These are phyloP conservation scores for Carex kokanica DNA, from an alignment of 176 grass and related monocot genomes.

Conservation along the genomic window DNA sequence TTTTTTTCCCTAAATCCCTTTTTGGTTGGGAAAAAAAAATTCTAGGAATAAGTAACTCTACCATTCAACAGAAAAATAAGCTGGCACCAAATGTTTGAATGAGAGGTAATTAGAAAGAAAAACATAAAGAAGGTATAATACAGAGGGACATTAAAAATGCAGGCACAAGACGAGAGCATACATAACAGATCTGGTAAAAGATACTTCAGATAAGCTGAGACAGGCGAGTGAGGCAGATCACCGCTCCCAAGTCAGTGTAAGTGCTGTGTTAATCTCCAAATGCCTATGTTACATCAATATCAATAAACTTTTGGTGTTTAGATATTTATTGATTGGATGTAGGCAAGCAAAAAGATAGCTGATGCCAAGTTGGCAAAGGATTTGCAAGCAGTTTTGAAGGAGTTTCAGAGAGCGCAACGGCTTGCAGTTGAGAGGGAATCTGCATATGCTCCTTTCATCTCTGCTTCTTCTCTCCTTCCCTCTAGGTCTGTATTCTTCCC, in stretches of 20 bases:
- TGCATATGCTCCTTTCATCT: slow-evolving; percentile 88
- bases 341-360: slow-evolving; percentile 92
- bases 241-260: slow-evolving; percentile 64
- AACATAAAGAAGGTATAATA: neutral
- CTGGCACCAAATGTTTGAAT: neutral
- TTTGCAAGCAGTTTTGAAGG: slow-evolving; percentile 49
- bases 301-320: neutral
- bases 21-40: neutral
- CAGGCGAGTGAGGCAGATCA: slow-evolving; percentile 92
- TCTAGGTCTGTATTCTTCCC: slow-evolving; percentile 43
- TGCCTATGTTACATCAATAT: neutral
- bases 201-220: slow-evolving; percentile 50
- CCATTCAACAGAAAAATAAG: neutral
- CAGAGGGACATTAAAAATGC: slow-evolving; percentile 8
- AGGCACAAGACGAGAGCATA: slow-evolving; percentile 56
- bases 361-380: slow-evolving; percentile 51
- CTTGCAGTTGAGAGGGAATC: slow-evolving; percentile 39
- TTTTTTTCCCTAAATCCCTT: neutral
- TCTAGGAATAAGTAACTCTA: neutral
- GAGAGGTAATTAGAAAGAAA: neutral
- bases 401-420: slow-evolving; percentile 43
- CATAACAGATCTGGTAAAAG: slow-evolving; percentile 41
- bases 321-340: slow-evolving; percentile 31
- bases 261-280: slow-evolving; percentile 15
- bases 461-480: slow-evolving; percentile 33